Conservation (phyloP, 768 basidiomycete genomes). For the Inosperma sp. region DNA sequence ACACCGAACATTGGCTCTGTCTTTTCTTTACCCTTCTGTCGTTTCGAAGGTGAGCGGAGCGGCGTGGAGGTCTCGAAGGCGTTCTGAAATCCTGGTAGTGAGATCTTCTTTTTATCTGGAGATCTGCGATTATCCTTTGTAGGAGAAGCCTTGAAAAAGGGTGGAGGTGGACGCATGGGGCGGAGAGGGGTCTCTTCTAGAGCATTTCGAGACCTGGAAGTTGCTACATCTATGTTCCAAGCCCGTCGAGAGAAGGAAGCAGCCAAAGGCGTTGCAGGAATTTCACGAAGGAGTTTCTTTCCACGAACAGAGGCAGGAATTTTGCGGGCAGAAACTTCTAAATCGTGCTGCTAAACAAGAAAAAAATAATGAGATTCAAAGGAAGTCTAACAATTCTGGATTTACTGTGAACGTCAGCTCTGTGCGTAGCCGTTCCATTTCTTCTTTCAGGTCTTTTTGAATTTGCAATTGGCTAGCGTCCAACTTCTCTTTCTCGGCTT, state of each 20-base stretch:
- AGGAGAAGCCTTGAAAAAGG: slow-evolving; percentile 21
- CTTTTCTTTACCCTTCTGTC: slow-evolving; percentile 24
- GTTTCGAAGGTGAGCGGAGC: slow-evolving; percentile 24
- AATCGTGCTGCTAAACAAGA: slow-evolving; percentile 56
- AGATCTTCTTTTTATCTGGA: slow-evolving; percentile 33
- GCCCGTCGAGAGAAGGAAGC: slow-evolving; percentile 37
- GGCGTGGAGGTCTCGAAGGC: slow-evolving; percentile 44
- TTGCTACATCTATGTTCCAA: slow-evolving; percentile 26
- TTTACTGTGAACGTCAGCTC: slow-evolving; percentile 66
- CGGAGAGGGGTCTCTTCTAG: slow-evolving; percentile 36
- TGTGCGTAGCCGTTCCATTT: slow-evolving; percentile 66
- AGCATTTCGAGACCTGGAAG: slow-evolving; percentile 25
- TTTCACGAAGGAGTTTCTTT: slow-evolving; percentile 33
- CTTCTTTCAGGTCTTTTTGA: slow-evolving; percentile 60
- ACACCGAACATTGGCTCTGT: slow-evolving; percentile 13
- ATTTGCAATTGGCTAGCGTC: slow-evolving; percentile 51
- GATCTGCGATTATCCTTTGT: slow-evolving; percentile 26
- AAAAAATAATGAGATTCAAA: slow-evolving; percentile 2
- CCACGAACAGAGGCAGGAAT: slow-evolving; percentile 43
- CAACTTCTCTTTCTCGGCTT: slow-evolving; percentile 55
- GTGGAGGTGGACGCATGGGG: slow-evolving; percentile 27
- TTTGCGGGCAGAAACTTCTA: slow-evolving; percentile 53
- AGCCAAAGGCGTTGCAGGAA: slow-evolving; percentile 37
- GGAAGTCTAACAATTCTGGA: not conserved
- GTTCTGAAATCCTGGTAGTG: slow-evolving; percentile 53